Conservation (phyloP, 139 green algal genomes). For the Chlorella sp. region DNA sequence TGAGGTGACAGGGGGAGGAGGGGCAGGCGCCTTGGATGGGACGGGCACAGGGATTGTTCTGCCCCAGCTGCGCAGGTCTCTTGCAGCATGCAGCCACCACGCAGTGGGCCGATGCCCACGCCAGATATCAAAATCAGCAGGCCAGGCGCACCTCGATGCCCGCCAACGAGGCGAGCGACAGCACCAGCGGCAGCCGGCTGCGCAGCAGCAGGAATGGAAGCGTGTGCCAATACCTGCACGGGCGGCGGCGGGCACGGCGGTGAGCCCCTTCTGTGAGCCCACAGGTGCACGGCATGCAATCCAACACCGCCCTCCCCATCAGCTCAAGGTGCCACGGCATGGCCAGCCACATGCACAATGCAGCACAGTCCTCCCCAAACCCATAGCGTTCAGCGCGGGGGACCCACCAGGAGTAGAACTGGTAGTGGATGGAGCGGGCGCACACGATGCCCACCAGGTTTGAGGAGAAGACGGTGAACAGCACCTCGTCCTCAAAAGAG, state of each 20-base stretch:
- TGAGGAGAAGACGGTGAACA: constrained; percentile 66
- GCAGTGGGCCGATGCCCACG: background rate
- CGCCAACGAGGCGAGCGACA: constrained; percentile 44
- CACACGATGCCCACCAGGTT: constrained; percentile 85
- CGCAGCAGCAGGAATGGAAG: constrained; percentile 78
- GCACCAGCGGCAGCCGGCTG: background rate
- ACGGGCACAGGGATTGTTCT: background rate
- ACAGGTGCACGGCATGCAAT: too few relatives aligned
- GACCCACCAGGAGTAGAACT: constrained; percentile 89
- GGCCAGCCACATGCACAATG: background rate
- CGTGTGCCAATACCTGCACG: constrained; percentile 71
- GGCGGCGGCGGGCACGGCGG: too few relatives aligned
- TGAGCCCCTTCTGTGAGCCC: too few relatives aligned
- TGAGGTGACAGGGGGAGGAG: background rate
- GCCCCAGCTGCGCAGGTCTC: background rate
- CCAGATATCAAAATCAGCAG: background rate
- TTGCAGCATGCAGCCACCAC: background rate
- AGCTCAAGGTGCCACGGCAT: background rate
- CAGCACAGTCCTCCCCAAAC: background rate
- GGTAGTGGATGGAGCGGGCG: constrained; percentile 85
- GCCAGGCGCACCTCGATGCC: constrained; percentile 59
- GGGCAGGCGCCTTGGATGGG: too few relatives aligned
- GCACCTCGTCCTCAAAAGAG: constrained; percentile 1
- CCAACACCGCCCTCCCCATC: too few relatives aligned
- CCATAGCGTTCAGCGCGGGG: background rate